phyloP scores from a whole-genome alignment of 129 eudicot genomes.

The Chrysanthemum lavandulifolium region DNA sequence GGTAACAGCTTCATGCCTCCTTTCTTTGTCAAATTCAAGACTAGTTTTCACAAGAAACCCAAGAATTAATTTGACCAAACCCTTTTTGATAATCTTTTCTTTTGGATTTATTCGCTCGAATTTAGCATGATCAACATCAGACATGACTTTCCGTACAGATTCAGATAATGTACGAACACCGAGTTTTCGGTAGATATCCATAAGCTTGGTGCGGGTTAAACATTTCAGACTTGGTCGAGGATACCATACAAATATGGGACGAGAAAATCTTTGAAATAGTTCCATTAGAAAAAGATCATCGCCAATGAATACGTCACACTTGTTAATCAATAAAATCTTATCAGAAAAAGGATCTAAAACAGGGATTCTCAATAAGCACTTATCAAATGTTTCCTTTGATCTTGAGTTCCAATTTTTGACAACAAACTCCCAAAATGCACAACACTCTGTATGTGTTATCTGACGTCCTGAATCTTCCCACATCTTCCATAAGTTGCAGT shows the following conservation, averaged over 20 bases:
- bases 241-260: background rate
- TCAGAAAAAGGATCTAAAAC: conserved; percentile 33
- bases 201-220: background rate
- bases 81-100: conserved; percentile 26
- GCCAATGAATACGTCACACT: background rate
- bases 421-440: conserved; percentile 51
- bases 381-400: conserved; percentile 24
- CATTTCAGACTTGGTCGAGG: background rate
- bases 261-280: background rate
- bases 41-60: conserved; percentile 42
- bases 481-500: conserved; percentile 47
- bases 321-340: conserved; percentile 16
- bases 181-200: background rate
- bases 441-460: conserved; percentile 34
- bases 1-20: conserved; percentile 37
- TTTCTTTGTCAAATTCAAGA: conserved; percentile 28
- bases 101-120: conserved; percentile 22
- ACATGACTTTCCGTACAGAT: conserved; percentile 11
- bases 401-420: conserved; percentile 28
- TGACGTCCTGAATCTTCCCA: conserved; percentile 46
- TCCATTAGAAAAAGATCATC: background rate
- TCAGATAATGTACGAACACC: background rate
- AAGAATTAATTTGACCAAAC: conserved; percentile 39
- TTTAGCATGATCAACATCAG: conserved; percentile 17
- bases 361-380: conserved; percentile 37